Conservation (phyloP, 352 stramenopile genomes). For the Phytophthora meadii region DNA sequence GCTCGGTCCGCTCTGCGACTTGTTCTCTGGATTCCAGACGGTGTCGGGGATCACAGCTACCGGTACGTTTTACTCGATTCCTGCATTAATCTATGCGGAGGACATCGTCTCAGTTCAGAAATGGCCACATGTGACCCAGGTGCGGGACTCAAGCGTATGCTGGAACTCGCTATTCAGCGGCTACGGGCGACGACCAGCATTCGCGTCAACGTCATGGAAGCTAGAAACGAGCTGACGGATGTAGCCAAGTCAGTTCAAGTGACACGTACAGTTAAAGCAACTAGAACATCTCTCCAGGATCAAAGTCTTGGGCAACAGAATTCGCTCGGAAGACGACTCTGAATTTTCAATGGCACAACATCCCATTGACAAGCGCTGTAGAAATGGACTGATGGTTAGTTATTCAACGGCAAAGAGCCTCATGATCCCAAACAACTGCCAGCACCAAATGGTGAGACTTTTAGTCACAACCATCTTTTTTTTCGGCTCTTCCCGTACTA, state of each 20-base stretch:
- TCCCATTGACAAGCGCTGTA: slow-evolving; percentile 19
- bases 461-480: slow-evolving; percentile 10
- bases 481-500: slow-evolving; percentile 20
- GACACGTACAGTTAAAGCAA: no score
- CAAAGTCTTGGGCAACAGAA: slow-evolving; percentile 8
- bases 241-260: neutral
- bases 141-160: slow-evolving; percentile 52
- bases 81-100: neutral
- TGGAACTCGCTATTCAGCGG: slow-evolving; percentile 61
- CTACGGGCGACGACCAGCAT: slow-evolving; percentile 38
- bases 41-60: slow-evolving; percentile 38
- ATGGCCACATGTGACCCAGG: slow-evolving; percentile 27
- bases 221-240: slow-evolving; percentile 9
- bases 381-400: slow-evolving; percentile 2
- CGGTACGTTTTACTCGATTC: slow-evolving; percentile 25
- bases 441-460: slow-evolving; percentile 4
- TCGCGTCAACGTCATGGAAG: slow-evolving; percentile 27
- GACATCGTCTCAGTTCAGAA: neutral
- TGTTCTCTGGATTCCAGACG: slow-evolving; percentile 48
- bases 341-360: slow-evolving; percentile 25
- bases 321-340: slow-evolving; percentile 7
- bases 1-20: slow-evolving; percentile 42
- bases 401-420: neutral
- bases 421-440: slow-evolving; percentile 11
- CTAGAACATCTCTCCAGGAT: slow-evolving; percentile 15